phyloP scores from a whole-genome alignment of 169 alveolate species.

The Babesia sp. region DNA sequence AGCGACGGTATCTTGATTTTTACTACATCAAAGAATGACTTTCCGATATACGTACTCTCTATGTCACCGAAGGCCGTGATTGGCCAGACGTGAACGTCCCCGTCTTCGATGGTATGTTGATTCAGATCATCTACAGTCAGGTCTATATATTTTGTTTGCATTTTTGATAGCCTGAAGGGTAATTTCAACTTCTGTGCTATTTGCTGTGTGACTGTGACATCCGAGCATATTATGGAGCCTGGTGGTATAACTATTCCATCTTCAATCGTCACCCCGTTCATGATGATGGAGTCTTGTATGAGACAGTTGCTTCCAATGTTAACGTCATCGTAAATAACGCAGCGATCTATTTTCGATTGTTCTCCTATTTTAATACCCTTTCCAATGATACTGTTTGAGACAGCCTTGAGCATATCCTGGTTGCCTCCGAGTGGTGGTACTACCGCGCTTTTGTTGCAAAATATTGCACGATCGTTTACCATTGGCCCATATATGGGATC shows the following conservation, averaged over 20 bases:
- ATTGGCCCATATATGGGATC: slow-evolving; percentile 26
- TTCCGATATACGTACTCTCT: slow-evolving; percentile 27
- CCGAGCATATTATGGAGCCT: slow-evolving; percentile 45
- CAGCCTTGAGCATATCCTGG: slow-evolving; percentile 5
- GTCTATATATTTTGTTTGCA: slow-evolving; percentile 14
- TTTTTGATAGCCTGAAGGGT: slow-evolving; percentile 1
- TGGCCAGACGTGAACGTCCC: slow-evolving; percentile 20
- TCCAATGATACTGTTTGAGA: slow-evolving; percentile 34
- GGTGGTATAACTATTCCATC: slow-evolving; percentile 30
- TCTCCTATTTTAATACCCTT: slow-evolving; percentile 22
- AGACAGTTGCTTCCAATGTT: slow-evolving; percentile 21
- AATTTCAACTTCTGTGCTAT: neutral
- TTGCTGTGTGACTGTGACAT: neutral
- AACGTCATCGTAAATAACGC: slow-evolving; percentile 39
- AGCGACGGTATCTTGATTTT: slow-evolving; percentile 2
- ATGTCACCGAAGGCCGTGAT: slow-evolving; percentile 18
- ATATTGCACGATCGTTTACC: slow-evolving; percentile 8
- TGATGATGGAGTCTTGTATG: slow-evolving; percentile 41
- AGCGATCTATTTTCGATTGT: neutral
- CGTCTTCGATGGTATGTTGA: neutral
- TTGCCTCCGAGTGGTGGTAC: slow-evolving; percentile 5
- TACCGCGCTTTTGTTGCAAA: slow-evolving; percentile 26
- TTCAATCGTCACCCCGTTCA: slow-evolving; percentile 39
- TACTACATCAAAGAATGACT: slow-evolving; percentile 22
- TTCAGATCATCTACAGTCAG: slow-evolving; percentile 16